A percentile compares a stretch with the other conserved stretches of the same genome.
These are phyloP conservation scores for Pythium scleroteichum DNA, from an alignment of 352 stramenopile species.

Conservation along the genomic window DNA sequence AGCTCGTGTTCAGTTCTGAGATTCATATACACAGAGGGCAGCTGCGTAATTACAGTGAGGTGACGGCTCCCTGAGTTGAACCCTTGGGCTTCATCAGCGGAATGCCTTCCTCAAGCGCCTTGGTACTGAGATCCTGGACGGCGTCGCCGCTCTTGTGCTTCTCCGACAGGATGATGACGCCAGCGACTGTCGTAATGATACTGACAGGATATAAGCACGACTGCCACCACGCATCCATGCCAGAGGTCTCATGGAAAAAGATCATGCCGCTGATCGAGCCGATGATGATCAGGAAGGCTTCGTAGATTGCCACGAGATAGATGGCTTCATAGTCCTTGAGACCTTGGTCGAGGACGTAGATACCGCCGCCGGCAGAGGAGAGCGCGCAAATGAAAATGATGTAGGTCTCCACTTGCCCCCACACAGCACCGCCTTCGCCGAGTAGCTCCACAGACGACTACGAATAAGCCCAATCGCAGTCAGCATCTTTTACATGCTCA, in stretches of 20 bases:
- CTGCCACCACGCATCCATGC: conserved; percentile 86
- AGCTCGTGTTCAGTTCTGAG: background rate
- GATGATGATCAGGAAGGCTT: conserved; percentile 84
- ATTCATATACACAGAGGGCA: background rate
- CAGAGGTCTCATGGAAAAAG: conserved; percentile 86
- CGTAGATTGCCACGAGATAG: conserved; percentile 85
- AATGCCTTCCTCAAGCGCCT: conserved; percentile 21
- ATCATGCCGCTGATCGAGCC: conserved; percentile 84
- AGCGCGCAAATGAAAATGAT: conserved; percentile 67
- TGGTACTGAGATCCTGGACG: conserved; percentile 28
- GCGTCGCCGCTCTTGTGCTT: conserved; percentile 68
- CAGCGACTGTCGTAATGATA: conserved; percentile 77
- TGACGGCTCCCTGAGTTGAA: conserved; percentile 31
- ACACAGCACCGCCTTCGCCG: conserved; percentile 69
- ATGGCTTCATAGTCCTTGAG: conserved; percentile 86
- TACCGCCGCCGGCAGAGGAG: conserved; percentile 67
- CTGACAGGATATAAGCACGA: conserved; percentile 69
- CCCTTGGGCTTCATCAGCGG: conserved; percentile 31
- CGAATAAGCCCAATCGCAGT: background rate
- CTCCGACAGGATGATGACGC: conserved; percentile 82
- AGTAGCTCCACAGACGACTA: conserved; percentile 83
- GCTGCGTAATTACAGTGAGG: conserved; percentile 17
- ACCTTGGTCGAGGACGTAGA: conserved; percentile 77
- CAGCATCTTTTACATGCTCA: conserved; percentile 1
- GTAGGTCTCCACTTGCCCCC: conserved; percentile 69